Evolutionary conservation across 2,329 filamentous ascomycete species (phyloP).

Genomic region (Taxawa tesnikishii): DNA sequence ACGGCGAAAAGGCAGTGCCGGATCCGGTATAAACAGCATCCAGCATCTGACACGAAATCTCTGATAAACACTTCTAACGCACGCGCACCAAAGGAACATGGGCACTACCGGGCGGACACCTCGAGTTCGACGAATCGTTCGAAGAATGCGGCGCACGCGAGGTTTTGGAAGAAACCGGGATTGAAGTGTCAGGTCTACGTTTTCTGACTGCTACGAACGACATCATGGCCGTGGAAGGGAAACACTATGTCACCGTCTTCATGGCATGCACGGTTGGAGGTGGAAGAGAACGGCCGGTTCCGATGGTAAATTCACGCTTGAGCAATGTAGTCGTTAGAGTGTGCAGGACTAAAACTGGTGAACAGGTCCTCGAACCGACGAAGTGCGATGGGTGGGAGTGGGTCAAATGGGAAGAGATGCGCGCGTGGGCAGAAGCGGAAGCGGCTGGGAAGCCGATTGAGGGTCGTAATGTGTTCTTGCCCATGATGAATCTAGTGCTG

Average conservation of each 20-base stretch:
- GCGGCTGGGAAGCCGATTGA: too few species aligned
- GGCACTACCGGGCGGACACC: slow-evolving; percentile 58
- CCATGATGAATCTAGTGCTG: background rate
- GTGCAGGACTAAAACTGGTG: slow-evolving; percentile 8
- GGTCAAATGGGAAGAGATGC: slow-evolving; percentile 37
- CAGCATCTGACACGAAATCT: background rate
- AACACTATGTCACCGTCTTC: slow-evolving; percentile 67
- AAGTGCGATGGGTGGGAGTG: slow-evolving; percentile 46
- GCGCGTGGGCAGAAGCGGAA: slow-evolving; percentile 16
- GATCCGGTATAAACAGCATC: slow-evolving; percentile 26
- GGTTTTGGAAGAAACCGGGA: slow-evolving; percentile 56
- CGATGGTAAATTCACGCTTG: slow-evolving; percentile 34
- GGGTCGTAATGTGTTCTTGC: background rate
- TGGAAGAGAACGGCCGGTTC: slow-evolving; percentile 27
- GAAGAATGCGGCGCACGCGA: slow-evolving; percentile 55
- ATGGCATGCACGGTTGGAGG: slow-evolving; percentile 42
- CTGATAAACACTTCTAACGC: background rate
- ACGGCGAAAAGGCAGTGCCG: slow-evolving; percentile 33
- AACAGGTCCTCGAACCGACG: slow-evolving; percentile 30
- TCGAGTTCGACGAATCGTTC: slow-evolving; percentile 56
- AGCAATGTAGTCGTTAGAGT: slow-evolving; percentile 6
- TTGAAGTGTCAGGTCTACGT: slow-evolving; percentile 39
- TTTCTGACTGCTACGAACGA: slow-evolving; percentile 56
- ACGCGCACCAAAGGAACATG: slow-evolving; percentile 11
- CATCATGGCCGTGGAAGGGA: slow-evolving; percentile 44